A percentile compares a stretch with the other conserved stretches of the same genome.
Conservation (phyloP, 441 rosid species). For the Kokia cookei region DNA sequence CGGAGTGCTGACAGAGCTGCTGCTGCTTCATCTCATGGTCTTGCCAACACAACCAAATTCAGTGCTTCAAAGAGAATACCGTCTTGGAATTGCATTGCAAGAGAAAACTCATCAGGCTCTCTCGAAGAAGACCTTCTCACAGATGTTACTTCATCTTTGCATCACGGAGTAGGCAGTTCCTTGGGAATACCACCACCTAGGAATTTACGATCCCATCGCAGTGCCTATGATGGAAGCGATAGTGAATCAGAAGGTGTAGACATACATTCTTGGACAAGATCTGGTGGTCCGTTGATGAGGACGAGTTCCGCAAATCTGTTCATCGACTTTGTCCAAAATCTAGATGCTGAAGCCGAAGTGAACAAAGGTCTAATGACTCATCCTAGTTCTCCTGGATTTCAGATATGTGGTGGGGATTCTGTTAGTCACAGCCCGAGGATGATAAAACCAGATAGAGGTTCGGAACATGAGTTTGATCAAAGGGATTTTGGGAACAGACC, state of each 20-base stretch:
- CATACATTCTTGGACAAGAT: conserved; percentile 79
- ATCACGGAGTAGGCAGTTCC: conserved; percentile 40
- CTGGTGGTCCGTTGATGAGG: conserved; percentile 98
- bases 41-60: conserved; percentile 45
- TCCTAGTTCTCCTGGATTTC: conserved; percentile 46
- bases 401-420: conserved; percentile 35
- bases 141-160: conserved; percentile 44
- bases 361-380: conserved; percentile 33
- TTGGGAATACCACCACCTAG: conserved; percentile 32
- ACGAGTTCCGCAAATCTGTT: conserved; percentile 81
- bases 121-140: conserved; percentile 60
- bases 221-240: conserved; percentile 58
- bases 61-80: conserved; percentile 89
- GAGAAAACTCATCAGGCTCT: conserved; percentile 95
- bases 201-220: conserved; percentile 31
- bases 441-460: conserved; percentile 32
- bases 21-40: conserved; percentile 63
- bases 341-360: conserved; percentile 52
- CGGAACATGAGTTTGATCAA: conserved; percentile 37
- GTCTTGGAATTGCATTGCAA: conserved; percentile 92
- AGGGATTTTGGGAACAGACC: conserved; percentile 28
- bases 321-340: conserved; percentile 63
- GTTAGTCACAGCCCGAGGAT: conserved; percentile 30
- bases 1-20: conserved; percentile 96
- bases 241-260: conserved; percentile 75